Percentiles rank a stretch among this genome's conserved stretches.
phyloP scores from a whole-genome alignment of 805 yeast genomes.

The Wickerhamiella kazuoi region DNA sequence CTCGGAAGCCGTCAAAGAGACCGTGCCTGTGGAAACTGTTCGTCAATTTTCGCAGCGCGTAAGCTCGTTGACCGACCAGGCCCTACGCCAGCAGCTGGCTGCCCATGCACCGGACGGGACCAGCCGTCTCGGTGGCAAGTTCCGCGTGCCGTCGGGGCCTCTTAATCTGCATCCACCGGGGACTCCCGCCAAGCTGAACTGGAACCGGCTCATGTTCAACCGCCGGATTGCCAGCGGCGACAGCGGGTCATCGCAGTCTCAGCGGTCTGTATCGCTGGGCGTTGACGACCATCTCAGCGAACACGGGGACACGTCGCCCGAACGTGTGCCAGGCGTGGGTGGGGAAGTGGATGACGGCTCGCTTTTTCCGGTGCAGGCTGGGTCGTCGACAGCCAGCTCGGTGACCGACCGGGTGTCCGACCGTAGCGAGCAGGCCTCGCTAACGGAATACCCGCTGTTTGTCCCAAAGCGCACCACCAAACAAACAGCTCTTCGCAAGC shows the following conservation, averaged over 20 bases:
- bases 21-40: conserved; percentile 9
- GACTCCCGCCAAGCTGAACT: not conserved
- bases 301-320: not conserved
- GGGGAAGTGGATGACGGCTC: too few species aligned
- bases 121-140: not conserved
- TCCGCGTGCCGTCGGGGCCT: not conserved
- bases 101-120: not conserved
- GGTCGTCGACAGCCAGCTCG: not conserved
- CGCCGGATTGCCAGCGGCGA: conserved; percentile 7
- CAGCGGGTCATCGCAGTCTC: conserved; percentile 1
- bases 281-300: conserved; percentile 9
- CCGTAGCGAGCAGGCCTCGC: conserved; percentile 1
- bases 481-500: conserved; percentile 12
- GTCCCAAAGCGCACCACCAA: conserved; percentile 8
- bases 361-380: too few species aligned
- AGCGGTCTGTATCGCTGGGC: conserved; percentile 12
- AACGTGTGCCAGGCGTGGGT: too few species aligned
- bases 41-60: conserved; percentile 9
- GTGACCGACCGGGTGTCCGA: conserved; percentile 1
- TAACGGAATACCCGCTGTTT: conserved; percentile 1
- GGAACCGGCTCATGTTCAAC: conserved; percentile 10
- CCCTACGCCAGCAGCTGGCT: not conserved
- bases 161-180: not conserved
- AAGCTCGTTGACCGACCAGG: conserved; percentile 6
- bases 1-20: conserved; percentile 14